Evolutionary conservation across 2,329 filamentous ascomycete genomes (phyloP).

Genomic region (Penicillium paneum): DNA sequence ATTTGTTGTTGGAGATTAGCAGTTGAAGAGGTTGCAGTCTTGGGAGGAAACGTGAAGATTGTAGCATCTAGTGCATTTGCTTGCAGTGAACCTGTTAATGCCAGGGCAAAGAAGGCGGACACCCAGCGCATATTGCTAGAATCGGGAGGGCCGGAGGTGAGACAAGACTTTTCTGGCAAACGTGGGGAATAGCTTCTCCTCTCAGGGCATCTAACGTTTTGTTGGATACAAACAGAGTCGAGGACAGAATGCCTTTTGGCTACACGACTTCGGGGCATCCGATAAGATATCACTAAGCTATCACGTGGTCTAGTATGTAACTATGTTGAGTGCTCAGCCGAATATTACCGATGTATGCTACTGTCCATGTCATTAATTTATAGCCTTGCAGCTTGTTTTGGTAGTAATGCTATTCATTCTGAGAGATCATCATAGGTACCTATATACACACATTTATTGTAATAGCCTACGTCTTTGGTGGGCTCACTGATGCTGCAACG

Average conservation of each 20-base stretch:
- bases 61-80: slow-evolving; percentile 32
- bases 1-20: background rate
- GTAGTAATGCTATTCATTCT: background rate
- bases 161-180: background rate
- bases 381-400: background rate
- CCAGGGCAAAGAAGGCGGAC: slow-evolving; percentile 28
- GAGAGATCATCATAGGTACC: too few relatives aligned
- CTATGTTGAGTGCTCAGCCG: background rate
- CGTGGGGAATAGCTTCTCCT: background rate
- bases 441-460: background rate
- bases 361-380: background rate
- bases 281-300: slow-evolving; percentile 9
- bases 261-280: background rate
- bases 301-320: background rate
- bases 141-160: background rate
- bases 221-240: background rate
- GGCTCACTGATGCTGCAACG: background rate
- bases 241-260: background rate
- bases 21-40: background rate
- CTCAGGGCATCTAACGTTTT: background rate
- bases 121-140: slow-evolving; percentile 26
- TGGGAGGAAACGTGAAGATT: slow-evolving; percentile 33
- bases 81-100: slow-evolving; percentile 24
- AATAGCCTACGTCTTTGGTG: background rate
- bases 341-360: background rate